Base-by-base conservation (phyloP, 352 stramenopile genomes). In the Elongisporangium senticosum region DNA sequence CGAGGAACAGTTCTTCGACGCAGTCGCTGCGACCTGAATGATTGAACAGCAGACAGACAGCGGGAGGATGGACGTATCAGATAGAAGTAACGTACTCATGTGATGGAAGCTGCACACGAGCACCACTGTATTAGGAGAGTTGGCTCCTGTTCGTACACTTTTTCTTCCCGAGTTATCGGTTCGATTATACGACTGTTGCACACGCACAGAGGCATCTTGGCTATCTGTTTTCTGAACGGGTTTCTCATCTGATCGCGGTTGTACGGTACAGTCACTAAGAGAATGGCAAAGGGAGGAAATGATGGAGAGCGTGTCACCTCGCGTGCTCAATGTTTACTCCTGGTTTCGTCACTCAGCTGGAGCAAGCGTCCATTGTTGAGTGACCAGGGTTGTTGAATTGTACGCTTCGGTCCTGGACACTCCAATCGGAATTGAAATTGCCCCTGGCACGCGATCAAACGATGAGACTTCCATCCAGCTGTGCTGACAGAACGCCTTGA, bases 1-100 rank as follows among this genome's bases (percentile, higher is more conserved):
- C 0, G 73, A 83, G 26, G 72, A 80, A 21, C 70, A 85, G 55
- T 86, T 85, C 61, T 85, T 83, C 40, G 78, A 86, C 48, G 74
- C 78, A 17, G 54, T 79, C 10, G 70, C 74, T 3, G 60, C 39
- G 10, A 28, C 23, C 23, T 5, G 26, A 28, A 23, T 15, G 37
- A 40, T 6, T 23, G 37, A 39, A 11, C 19, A 51, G 7, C 49
- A 28, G 49, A 22, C 17, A 23, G 23, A 28, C 19, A 17, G 48
- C 15, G 48, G 49, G 17, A 26, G 11, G 33, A 43, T 17, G 33
- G 33, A 37, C 20, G 19, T 53, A 43, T 43, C 33, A 43, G 33
- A 43, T 43, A 43, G 33, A 43, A 14, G 13, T 37, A 37, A 37
- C 26, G 26, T 13, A 37, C 26, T 7, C 26, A 43, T 43, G 33